These are phyloP conservation scores for Paracorniculantispora psalliotae DNA, from an alignment of 2,329 filamentous ascomycete species.

Conservation along the genomic window DNA sequence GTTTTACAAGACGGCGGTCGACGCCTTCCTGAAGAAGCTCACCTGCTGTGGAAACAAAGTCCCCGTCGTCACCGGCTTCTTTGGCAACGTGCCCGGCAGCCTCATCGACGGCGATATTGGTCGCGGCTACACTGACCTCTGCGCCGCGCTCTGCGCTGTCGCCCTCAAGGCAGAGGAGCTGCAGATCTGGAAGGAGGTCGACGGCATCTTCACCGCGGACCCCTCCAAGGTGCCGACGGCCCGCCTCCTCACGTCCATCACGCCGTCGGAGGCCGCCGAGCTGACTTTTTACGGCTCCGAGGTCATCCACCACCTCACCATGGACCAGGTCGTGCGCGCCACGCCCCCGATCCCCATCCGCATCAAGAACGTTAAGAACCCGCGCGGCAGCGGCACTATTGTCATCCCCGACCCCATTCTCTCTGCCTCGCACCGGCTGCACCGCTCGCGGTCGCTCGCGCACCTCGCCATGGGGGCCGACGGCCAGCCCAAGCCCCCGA, in stretches of 20 bases:
- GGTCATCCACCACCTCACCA: conserved; percentile 97
- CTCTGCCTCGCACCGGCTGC: conserved; percentile 54
- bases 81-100: conserved; percentile 86
- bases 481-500: conserved; percentile 55
- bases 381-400: conserved; percentile 70
- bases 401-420: conserved; percentile 69
- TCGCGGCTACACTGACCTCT: conserved; percentile 93
- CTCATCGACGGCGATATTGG: conserved; percentile 85
- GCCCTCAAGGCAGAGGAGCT: conserved; percentile 82
- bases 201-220: conserved; percentile 83
- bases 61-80: conserved; percentile 86
- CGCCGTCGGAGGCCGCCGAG: conserved; percentile 90
- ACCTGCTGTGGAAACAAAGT: conserved; percentile 60
- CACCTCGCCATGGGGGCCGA: conserved; percentile 2
- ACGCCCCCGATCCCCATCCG: conserved; percentile 73
- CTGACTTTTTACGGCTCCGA: conserved; percentile 92
- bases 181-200: conserved; percentile 98
- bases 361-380: conserved; percentile 91
- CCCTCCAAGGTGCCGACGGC: conserved; percentile 90
- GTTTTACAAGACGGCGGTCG: conserved; percentile 65
- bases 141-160: conserved; percentile 85
- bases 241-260: conserved; percentile 81
- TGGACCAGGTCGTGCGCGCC: conserved; percentile 93
- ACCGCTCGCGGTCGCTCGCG: conserved; percentile 34
- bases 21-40: conserved; percentile 59